phyloP scores from a whole-genome alignment of 495 filamentous ascomycete species.

The Neurospora sp. region DNA sequence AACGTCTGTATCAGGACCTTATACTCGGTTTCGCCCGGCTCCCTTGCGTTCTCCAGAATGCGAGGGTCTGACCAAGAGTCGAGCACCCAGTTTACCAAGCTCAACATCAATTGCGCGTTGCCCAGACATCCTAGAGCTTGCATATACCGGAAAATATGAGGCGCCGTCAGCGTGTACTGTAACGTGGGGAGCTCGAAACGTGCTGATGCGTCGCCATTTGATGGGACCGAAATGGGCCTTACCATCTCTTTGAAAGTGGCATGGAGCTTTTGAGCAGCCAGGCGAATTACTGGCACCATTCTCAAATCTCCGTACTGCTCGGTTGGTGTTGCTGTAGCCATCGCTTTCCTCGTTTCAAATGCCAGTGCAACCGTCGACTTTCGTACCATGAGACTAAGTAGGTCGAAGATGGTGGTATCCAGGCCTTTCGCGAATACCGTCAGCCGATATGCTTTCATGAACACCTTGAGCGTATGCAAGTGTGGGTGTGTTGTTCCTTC shows the following conservation, averaged over 20 bases:
- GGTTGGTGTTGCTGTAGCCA: background rate
- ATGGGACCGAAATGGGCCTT: background rate
- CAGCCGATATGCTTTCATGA: constrained; percentile 10
- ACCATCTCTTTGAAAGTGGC: background rate
- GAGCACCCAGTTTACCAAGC: constrained; percentile 30
- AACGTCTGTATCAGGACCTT: constrained; percentile 21
- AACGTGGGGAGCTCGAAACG: constrained; percentile 7
- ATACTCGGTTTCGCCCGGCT: constrained; percentile 15
- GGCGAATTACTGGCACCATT: constrained; percentile 1
- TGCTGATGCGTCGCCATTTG: background rate
- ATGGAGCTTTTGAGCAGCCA: background rate
- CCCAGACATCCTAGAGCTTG: constrained; percentile 24
- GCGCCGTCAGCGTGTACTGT: constrained; percentile 16
- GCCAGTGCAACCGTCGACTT: constrained; percentile 4
- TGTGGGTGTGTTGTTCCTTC: background rate
- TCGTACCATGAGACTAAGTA: constrained; percentile 10
- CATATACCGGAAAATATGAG: constrained; percentile 29
- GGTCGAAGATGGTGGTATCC: constrained; percentile 11
- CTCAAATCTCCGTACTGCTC: constrained; percentile 1
- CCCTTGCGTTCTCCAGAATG: constrained; percentile 24
- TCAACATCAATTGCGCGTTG: constrained; percentile 23
- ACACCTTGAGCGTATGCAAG: constrained; percentile 8
- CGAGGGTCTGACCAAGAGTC: constrained; percentile 19
- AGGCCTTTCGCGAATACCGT: constrained; percentile 3
- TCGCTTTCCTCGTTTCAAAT: background rate